These are phyloP conservation scores for Septoria linicola DNA, from an alignment of 2,329 filamentous ascomycete species.

Conservation along the genomic window DNA sequence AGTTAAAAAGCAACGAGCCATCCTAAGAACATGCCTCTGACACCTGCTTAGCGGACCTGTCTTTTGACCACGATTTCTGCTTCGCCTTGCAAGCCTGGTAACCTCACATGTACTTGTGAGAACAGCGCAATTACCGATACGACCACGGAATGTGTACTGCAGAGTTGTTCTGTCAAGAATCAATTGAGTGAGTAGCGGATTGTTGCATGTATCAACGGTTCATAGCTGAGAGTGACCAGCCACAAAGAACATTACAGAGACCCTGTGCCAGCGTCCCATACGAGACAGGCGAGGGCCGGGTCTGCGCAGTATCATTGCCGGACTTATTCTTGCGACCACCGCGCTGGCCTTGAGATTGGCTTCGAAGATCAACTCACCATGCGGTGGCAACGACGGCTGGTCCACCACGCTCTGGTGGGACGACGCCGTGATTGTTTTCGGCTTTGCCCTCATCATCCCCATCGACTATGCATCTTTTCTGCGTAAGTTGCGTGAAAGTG, in stretches of 20 bases:
- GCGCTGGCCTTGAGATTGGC: constrained; percentile 20
- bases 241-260: constrained; percentile 24
- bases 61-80: constrained; percentile 21
- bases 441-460: constrained; percentile 17
- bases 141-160: constrained; percentile 10
- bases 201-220: no score
- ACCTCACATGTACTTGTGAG: constrained; percentile 25
- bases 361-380: constrained; percentile 18
- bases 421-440: constrained; percentile 21
- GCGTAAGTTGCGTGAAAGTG: not conserved
- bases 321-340: constrained; percentile 13
- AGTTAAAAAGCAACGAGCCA: no score
- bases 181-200: constrained; percentile 15
- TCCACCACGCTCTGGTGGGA: constrained; percentile 23
- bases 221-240: constrained; percentile 3
- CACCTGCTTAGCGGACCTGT: constrained; percentile 18
- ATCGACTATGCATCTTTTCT: constrained; percentile 5
- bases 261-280: constrained; percentile 19
- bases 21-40: not conserved
- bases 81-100: constrained; percentile 23
- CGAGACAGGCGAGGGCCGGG: constrained; percentile 18
- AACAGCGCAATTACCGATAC: constrained; percentile 13
- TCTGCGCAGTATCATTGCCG: constrained; percentile 13
- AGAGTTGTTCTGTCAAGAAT: constrained; percentile 17
- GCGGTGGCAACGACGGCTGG: constrained; percentile 8